Conservation (phyloP, 225 moss, liverwort and hornwort species). For the Polytrichum commune region DNA sequence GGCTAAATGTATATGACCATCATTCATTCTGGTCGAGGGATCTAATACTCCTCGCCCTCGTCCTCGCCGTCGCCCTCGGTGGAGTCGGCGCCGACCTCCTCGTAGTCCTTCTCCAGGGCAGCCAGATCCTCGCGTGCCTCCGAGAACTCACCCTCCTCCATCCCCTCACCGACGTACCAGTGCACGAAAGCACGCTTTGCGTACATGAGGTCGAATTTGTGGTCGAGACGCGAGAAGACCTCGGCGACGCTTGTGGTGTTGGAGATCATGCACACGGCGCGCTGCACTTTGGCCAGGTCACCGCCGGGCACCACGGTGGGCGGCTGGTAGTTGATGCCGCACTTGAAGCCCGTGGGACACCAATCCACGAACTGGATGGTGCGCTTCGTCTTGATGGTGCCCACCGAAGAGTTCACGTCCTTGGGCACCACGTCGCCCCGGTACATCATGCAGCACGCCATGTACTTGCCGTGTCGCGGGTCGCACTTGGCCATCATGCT, state of each 20-base stretch:
- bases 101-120: slow-evolving; percentile 35
- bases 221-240: slow-evolving; percentile 32
- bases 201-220: slow-evolving; percentile 38
- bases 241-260: slow-evolving; percentile 34
- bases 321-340: slow-evolving; percentile 5
- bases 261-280: slow-evolving; percentile 37
- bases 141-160: slow-evolving; percentile 40
- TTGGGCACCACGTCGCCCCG: slow-evolving; percentile 47
- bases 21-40: neutral
- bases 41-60: slow-evolving; percentile 33
- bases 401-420: slow-evolving; percentile 41
- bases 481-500: slow-evolving; percentile 60
- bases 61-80: slow-evolving; percentile 38
- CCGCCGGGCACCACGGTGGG: slow-evolving; percentile 1
- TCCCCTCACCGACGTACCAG: slow-evolving; percentile 38
- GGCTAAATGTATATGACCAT: too few relatives aligned
- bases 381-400: slow-evolving; percentile 45
- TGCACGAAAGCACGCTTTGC: slow-evolving; percentile 38
- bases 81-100: slow-evolving; percentile 32
- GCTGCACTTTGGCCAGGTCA: slow-evolving; percentile 10
- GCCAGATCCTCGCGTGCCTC: slow-evolving; percentile 34
- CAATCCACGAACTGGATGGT: slow-evolving; percentile 70
- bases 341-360: slow-evolving; percentile 12
- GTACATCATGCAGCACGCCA: slow-evolving; percentile 57
- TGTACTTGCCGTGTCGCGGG: slow-evolving; percentile 49